Conservation (phyloP, 176 grass and related monocot species). For the Aegilops sharonensis region DNA sequence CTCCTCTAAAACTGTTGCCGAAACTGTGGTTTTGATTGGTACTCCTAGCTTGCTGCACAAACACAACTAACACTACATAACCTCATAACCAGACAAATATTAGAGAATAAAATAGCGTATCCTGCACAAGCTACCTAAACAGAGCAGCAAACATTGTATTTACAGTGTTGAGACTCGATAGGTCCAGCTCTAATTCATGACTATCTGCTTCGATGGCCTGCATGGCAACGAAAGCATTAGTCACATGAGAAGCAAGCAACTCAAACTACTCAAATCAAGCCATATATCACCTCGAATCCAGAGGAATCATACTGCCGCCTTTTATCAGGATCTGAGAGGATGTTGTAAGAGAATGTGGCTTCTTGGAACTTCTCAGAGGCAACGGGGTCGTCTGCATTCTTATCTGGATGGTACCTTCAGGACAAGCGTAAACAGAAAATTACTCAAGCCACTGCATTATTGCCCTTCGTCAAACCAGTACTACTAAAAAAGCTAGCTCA, state of each 20-base stretch:
- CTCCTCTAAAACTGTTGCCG: slow-evolving; percentile 95
- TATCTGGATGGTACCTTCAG: slow-evolving; percentile 93
- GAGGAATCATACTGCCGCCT: slow-evolving; percentile 82
- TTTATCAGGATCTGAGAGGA: slow-evolving; percentile 94
- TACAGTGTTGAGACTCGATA: slow-evolving; percentile 98
- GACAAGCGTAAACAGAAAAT: background rate
- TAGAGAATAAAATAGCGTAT: slow-evolving; percentile 6
- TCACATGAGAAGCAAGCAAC: background rate
- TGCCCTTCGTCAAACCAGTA: background rate
- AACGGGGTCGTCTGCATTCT: slow-evolving; percentile 89
- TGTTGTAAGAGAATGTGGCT: slow-evolving; percentile 99
- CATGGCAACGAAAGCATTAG: slow-evolving; percentile 21
- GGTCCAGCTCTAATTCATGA: slow-evolving; percentile 92
- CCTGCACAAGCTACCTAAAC: slow-evolving; percentile 68
- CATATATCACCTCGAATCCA: slow-evolving; percentile 77
- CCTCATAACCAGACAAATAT: slow-evolving; percentile 5
- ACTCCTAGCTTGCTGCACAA: slow-evolving; percentile 91
- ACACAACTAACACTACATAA: slow-evolving; percentile 27
- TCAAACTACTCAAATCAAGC: background rate
- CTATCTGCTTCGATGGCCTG: slow-evolving; percentile 92
- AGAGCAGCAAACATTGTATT: slow-evolving; percentile 98
- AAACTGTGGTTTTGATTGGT: slow-evolving; percentile 96
- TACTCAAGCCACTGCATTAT: background rate
- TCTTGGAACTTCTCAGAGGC: slow-evolving; percentile 93
- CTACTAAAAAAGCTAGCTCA: background rate